Evolutionary conservation across 2,329 filamentous ascomycete species (phyloP).

Genomic region (Chaetomium sp.): DNA sequence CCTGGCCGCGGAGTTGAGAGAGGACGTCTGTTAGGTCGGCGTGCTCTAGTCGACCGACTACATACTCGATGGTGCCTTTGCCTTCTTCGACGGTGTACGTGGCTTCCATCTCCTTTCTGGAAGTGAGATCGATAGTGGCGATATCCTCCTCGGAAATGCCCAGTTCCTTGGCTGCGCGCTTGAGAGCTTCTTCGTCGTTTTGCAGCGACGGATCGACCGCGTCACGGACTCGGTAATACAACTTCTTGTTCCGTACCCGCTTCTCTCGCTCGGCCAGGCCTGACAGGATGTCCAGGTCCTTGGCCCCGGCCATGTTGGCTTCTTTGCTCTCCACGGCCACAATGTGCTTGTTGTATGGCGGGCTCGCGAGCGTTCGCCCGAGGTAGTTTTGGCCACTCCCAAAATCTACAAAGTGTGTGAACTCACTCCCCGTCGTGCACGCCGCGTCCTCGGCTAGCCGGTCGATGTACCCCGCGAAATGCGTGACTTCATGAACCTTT

Average conservation of each 20-base stretch:
- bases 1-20: constrained; percentile 48
- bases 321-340: constrained; percentile 85
- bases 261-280: constrained; percentile 67
- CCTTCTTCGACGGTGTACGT: constrained; percentile 53
- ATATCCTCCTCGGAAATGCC: constrained; percentile 25
- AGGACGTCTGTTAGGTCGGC: constrained; percentile 65
- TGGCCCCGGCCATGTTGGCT: constrained; percentile 80
- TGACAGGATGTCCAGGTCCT: constrained; percentile 75
- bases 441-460: constrained; percentile 52
- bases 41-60: constrained; percentile 66
- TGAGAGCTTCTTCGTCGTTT: constrained; percentile 35
- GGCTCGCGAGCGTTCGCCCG: constrained; percentile 75
- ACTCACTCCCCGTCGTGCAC: constrained; percentile 46
- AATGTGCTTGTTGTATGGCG: constrained; percentile 79
- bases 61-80: constrained; percentile 67
- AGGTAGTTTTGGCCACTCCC: constrained; percentile 96
- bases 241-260: constrained; percentile 76
- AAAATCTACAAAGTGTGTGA: constrained; percentile 91
- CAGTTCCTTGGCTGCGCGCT: constrained; percentile 29
- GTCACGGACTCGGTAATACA: constrained; percentile 52
- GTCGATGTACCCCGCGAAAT: constrained; percentile 83
- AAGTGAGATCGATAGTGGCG: constrained; percentile 42
- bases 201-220: constrained; percentile 35
- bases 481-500: constrained; percentile 86
- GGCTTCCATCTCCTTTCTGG: constrained; percentile 42